Evolutionary conservation across 106 monocot genomes (phyloP).

Genomic region (Allium sativum): DNA sequence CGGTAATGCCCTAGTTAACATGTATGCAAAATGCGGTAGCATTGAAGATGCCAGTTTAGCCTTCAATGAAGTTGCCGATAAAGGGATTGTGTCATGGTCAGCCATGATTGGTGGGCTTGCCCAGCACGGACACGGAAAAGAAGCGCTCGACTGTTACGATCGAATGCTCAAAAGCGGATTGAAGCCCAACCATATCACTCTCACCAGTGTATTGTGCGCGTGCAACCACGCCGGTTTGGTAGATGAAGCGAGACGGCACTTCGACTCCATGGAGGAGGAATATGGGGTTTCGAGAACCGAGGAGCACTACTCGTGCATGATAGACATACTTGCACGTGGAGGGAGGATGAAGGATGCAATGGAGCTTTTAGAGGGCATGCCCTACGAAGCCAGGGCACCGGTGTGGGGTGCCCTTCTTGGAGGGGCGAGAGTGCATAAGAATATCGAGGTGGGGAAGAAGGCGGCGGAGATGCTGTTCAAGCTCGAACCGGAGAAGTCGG

Average conservation of each 20-base stretch:
- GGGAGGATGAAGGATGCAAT: conserved; percentile 55
- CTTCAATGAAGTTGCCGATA: conserved; percentile 47
- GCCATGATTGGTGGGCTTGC: conserved; percentile 91
- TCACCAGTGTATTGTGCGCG: conserved; percentile 81
- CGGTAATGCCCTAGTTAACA: conserved; percentile 74
- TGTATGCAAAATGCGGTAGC: conserved; percentile 89
- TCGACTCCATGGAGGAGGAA: conserved; percentile 47
- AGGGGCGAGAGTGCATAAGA: conserved; percentile 46
- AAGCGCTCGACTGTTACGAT: conserved; percentile 52
- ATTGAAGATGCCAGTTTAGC: conserved; percentile 58
- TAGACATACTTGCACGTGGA: conserved; percentile 75
- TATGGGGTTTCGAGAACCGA: conserved; percentile 48
- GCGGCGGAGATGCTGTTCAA: conserved; percentile 69
- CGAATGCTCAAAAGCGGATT: conserved; percentile 54
- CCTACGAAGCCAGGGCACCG: conserved; percentile 62
- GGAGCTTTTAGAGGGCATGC: conserved; percentile 61
- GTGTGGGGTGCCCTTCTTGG: conserved; percentile 87
- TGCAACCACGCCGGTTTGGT: conserved; percentile 79
- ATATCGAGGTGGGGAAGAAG: conserved; percentile 43
- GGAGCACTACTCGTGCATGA: conserved; percentile 84
- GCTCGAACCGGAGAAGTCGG: conserved; percentile 80
- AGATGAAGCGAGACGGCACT: conserved; percentile 52
- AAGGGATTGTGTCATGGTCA: conserved; percentile 81
- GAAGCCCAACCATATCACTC: conserved; percentile 71
- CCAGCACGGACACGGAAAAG: conserved; percentile 76